Evolutionary conservation across 805 yeast genomes (phyloP).

Genomic region (Zygoascus ofunaensis): DNA sequence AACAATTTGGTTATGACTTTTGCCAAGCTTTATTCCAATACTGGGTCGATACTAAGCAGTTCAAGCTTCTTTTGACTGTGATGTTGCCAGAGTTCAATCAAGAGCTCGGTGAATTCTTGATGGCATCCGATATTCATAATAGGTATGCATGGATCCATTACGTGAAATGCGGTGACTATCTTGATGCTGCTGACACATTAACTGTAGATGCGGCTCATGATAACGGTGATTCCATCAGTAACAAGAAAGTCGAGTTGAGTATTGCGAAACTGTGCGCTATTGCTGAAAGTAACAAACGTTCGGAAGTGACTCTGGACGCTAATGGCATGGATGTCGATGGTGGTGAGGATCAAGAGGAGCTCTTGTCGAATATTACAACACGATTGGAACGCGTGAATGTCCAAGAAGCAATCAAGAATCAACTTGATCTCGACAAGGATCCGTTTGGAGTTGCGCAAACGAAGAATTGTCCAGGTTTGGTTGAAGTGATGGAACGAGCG

Average conservation of each 20-base stretch:
- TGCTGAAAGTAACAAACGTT: slow-evolving; percentile 27
- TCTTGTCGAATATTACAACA: slow-evolving; percentile 40
- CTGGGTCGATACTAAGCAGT: slow-evolving; percentile 45
- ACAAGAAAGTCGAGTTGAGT: slow-evolving; percentile 50
- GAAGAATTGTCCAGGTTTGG: slow-evolving; percentile 19
- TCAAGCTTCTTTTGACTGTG: slow-evolving; percentile 45
- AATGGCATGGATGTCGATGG: slow-evolving; percentile 4
- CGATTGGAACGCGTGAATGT: slow-evolving; percentile 41
- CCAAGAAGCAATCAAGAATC: slow-evolving; percentile 31
- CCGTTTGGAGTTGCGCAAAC: background rate
- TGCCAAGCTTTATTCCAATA: slow-evolving; percentile 54
- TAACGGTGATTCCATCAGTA: slow-evolving; percentile 34
- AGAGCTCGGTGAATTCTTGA: slow-evolving; percentile 39
- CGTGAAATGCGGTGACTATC: slow-evolving; percentile 42
- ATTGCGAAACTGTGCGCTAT: slow-evolving; percentile 62
- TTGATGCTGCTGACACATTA: slow-evolving; percentile 42
- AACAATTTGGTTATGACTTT: slow-evolving; percentile 55
- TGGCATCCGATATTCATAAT: background rate
- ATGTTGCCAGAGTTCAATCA: slow-evolving; percentile 42
- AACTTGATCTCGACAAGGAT: slow-evolving; percentile 1
- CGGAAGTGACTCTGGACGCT: background rate
- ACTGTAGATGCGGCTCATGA: slow-evolving; percentile 24
- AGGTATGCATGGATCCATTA: slow-evolving; percentile 58
- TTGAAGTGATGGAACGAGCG: slow-evolving; percentile 21
- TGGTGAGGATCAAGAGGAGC: slow-evolving; percentile 12